These are phyloP conservation scores for Alternaria sp. DNA, from an alignment of 2,329 filamentous ascomycete genomes.

Conservation along the genomic window DNA sequence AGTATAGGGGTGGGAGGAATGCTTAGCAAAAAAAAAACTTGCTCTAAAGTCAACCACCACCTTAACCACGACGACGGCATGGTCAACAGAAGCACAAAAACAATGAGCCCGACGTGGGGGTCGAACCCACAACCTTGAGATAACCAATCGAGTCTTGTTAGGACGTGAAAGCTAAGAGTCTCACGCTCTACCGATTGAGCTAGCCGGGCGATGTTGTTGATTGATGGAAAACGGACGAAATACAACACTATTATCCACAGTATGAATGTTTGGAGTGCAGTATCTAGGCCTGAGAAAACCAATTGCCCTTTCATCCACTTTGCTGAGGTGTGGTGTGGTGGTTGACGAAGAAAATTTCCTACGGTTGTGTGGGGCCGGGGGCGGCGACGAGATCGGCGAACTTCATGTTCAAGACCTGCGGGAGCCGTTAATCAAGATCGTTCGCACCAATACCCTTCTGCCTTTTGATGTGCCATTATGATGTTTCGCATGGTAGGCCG, in stretches of 20 bases:
- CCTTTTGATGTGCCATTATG: background rate
- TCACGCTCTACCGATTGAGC: conserved; percentile 54
- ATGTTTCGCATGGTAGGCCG: background rate
- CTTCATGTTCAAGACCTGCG: background rate
- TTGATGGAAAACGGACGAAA: background rate
- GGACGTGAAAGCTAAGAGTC: conserved; percentile 44
- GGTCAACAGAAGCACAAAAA: background rate
- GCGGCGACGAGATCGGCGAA: conserved; percentile 12
- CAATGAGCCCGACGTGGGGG: conserved; percentile 21
- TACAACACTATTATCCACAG: background rate
- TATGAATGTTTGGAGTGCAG: fast-evolving
- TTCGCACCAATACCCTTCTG: background rate
- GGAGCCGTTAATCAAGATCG: background rate
- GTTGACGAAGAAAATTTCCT: conserved; percentile 7
- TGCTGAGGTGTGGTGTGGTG: background rate
- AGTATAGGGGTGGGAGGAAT: background rate
- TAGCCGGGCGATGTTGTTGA: conserved; percentile 24
- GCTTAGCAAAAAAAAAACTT: background rate
- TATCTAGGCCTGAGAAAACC: too few relatives aligned
- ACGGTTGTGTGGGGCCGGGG: conserved; percentile 10
- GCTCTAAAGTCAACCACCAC: background rate
- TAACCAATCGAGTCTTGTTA: conserved; percentile 20
- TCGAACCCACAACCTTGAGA: conserved; percentile 29
- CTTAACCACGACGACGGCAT: background rate
- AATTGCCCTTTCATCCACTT: too few relatives aligned